phyloP scores from a whole-genome alignment of 306 rosid genomes.

The Oemleria cerasiformis region DNA sequence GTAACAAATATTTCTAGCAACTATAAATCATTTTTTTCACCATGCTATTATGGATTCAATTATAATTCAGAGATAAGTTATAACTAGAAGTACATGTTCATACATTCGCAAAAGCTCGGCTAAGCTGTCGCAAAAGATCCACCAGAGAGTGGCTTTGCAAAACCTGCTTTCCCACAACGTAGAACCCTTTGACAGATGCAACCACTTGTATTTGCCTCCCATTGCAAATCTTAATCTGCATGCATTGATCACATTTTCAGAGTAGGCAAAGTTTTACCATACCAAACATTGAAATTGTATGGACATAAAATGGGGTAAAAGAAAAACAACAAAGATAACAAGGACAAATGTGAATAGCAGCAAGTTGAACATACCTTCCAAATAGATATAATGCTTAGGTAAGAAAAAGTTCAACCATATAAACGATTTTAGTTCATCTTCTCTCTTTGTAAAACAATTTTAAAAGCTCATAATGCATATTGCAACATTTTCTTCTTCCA shows the following conservation, averaged over 20 bases:
- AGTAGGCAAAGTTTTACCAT: not conserved
- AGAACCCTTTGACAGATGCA: constrained; percentile 84
- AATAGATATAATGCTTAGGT: not conserved
- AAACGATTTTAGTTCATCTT: no score
- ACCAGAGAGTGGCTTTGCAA: constrained; percentile 73
- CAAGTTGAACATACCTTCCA: not conserved
- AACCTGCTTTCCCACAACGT: constrained; percentile 66
- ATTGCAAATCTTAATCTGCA: constrained; percentile 86
- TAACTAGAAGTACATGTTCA: constrained; percentile 15
- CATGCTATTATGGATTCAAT: not conserved
- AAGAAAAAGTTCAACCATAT: not conserved
- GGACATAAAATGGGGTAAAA: not conserved
- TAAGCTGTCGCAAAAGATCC: constrained; percentile 91
- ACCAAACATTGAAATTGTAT: not conserved
- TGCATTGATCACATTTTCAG: constrained; percentile 16
- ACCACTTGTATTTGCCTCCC: constrained; percentile 81
- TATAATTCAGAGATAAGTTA: no score
- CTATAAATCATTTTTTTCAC: not conserved
- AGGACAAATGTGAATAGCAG: not conserved
- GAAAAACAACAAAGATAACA: not conserved
- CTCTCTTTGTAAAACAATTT: no score
- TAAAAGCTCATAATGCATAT: not conserved
- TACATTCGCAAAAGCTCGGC: constrained; percentile 88
- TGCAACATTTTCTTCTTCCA: not conserved
- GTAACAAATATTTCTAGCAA: not conserved